A percentile compares a stretch with the other conserved stretches of the same genome.
phyloP scores from a whole-genome alignment of 495 filamentous ascomycete genomes.

The Podospora appendiculata region DNA sequence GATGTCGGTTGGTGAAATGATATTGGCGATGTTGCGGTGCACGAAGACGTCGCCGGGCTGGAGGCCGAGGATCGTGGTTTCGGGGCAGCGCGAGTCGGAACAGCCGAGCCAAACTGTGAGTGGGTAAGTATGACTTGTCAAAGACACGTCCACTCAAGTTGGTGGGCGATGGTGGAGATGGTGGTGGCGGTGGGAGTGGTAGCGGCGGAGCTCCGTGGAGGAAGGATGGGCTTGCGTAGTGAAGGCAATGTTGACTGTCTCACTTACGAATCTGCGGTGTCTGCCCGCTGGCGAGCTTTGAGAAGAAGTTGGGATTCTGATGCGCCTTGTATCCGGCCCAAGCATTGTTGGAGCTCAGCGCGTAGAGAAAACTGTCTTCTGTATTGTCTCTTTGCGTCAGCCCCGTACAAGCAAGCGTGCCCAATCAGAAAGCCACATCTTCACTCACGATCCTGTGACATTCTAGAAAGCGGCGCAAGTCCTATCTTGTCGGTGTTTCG shows the following conservation, averaged over 20 bases:
- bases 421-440: too few species aligned
- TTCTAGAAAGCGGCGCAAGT: too few species aligned
- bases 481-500: too few species aligned
- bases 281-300: constrained; percentile 60
- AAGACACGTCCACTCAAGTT: neutral
- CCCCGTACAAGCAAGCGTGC: too few species aligned
- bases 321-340: constrained; percentile 60
- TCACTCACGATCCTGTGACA: too few species aligned
- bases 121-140: neutral
- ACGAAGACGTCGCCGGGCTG: constrained; percentile 87
- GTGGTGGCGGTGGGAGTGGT: neutral
- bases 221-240: neutral
- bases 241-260: neutral
- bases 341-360: constrained; percentile 58
- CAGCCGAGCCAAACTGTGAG: constrained; percentile 77
- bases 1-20: constrained; percentile 70
- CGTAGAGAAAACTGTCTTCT: constrained; percentile 46
- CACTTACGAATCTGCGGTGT: constrained; percentile 59
- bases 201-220: neutral
- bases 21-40: constrained; percentile 92
- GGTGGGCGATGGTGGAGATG: neutral
- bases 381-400: neutral
- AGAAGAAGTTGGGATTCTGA: constrained; percentile 66
- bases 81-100: constrained; percentile 81
- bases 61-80: constrained; percentile 74